A percentile compares a stretch with the other conserved stretches of the same genome.
phyloP scores from a whole-genome alignment of 768 basidiomycete species.

The Holtermanniella nyarrowii region DNA sequence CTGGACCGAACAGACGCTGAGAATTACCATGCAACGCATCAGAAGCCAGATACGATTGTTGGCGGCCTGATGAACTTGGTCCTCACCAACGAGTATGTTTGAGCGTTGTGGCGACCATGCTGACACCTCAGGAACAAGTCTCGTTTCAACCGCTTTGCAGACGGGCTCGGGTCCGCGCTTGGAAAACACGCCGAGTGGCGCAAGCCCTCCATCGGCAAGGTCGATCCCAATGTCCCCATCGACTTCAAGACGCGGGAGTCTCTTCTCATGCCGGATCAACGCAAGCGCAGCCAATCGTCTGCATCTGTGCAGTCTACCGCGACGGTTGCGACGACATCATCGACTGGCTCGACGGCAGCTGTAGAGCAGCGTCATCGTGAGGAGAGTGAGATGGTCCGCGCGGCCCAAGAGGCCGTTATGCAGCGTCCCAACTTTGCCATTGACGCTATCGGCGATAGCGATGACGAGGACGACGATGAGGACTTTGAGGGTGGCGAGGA shows the following conservation, averaged over 20 bases:
- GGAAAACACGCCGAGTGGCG: constrained; percentile 62
- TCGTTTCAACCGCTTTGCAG: constrained; percentile 83
- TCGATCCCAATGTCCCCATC: constrained; percentile 48
- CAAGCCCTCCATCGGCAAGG: constrained; percentile 71
- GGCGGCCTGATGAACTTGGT: constrained; percentile 85
- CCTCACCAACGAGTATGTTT: constrained; percentile 57
- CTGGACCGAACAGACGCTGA: constrained; percentile 52
- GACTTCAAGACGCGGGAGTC: constrained; percentile 85
- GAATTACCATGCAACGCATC: constrained; percentile 42
- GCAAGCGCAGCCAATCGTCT: constrained; percentile 30
- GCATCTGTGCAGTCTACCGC: constrained; percentile 38
- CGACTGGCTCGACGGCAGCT: constrained; percentile 21
- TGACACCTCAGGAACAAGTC: constrained; percentile 56
- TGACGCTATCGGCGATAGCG: constrained; percentile 80
- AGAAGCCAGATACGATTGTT: constrained; percentile 42
- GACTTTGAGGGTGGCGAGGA: constrained; percentile 50
- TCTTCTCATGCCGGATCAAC: constrained; percentile 53
- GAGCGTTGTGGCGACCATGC: not conserved
- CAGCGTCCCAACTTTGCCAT: constrained; percentile 94
- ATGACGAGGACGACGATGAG: constrained; percentile 55
- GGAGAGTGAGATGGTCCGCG: constrained; percentile 54
- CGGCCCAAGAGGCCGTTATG: constrained; percentile 72
- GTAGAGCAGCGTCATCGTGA: constrained; percentile 32
- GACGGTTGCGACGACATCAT: constrained; percentile 22
- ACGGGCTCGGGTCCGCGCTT: constrained; percentile 87